phyloP scores from a whole-genome alignment of 1,284 basidiomycete genomes.

The Mixia osmundae region DNA sequence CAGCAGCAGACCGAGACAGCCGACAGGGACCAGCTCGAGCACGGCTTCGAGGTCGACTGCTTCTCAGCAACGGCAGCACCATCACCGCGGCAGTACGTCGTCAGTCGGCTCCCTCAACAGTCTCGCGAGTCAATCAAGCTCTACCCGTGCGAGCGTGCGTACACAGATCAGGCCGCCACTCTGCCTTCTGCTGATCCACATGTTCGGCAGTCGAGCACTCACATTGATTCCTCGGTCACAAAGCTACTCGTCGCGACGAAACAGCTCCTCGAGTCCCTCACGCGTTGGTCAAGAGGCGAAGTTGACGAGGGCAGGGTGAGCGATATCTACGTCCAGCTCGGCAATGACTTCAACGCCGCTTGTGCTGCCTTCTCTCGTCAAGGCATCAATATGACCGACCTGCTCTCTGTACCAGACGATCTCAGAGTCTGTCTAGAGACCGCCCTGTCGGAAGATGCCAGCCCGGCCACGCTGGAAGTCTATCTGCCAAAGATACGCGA shows the following conservation, averaged over 20 bases:
- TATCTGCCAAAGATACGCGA: conserved; percentile 76
- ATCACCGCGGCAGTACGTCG: too few species aligned
- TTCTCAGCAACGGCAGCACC: too few species aligned
- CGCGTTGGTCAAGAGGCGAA: conserved; percentile 56
- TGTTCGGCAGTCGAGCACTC: too few species aligned
- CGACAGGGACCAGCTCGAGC: too few species aligned
- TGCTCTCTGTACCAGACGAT: conserved; percentile 68
- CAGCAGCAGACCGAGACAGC: too few species aligned
- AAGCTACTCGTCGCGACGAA: conserved; percentile 85
- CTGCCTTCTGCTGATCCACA: too few species aligned
- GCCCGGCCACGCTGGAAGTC: conserved; percentile 54
- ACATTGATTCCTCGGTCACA: conserved; percentile 75
- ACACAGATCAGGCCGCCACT: not conserved
- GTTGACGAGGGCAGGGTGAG: conserved; percentile 66
- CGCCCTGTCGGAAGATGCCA: conserved; percentile 60
- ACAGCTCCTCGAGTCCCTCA: conserved; percentile 62
- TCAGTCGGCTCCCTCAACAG: not conserved
- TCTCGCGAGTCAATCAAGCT: not conserved
- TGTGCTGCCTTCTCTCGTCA: conserved; percentile 66
- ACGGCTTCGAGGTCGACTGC: too few species aligned
- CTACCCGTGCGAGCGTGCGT: not conserved
- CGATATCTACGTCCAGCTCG: conserved; percentile 85
- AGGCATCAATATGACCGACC: conserved; percentile 79
- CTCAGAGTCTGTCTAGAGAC: conserved; percentile 66
- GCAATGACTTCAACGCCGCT: conserved; percentile 90